Evolutionary conservation across 768 basidiomycete species (phyloP), one percentile per base, ranked within the genome.

Genomic region (Hypholoma sublateritium): DNA sequence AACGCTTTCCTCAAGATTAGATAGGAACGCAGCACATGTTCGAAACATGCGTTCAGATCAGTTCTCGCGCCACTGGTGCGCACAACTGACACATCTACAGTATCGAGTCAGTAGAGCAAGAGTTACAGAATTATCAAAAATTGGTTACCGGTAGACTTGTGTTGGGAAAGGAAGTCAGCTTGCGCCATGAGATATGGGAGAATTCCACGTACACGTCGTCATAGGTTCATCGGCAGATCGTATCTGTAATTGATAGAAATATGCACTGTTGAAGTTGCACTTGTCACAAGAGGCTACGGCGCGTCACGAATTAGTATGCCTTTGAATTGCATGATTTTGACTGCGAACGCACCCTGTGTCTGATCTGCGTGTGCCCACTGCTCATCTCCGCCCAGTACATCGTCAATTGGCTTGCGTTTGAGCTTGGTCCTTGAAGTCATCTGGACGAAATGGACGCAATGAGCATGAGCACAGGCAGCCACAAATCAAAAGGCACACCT

Each of bases 241-340:
- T 59, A 98, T 99, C 70, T 99, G 97, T 13, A 98, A 77, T 76
- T 98, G 95, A 68, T 95, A 92, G 74, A 91, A 99, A 72, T 95
- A 98, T 4, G 96, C 95, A 47, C 86, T 77, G 45, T 83, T 79
- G 67, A 88, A 78, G 67, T 95, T 95, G 70, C 96, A 99, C 63
- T 94, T 93, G 48, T 78, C 78, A 66, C 85, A 86, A 7, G 72
- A 77, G 14, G 84, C 84, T 86, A 34, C 16, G 36, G 22, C 37
- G 22, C 9, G 9, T 32, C 5, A 9, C 28, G 5, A 32, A 5
- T 7, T 51, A 21, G 19, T 39, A 17, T 17, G 25, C 7, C 50
- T 22, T 37, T 16, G 22, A 11, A 37, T 22, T 19, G 11, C 5
- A 17, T 14, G 24, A 47, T n/a, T 37, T 19, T 35, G 9, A 8